These are phyloP conservation scores for Trichoderma oligosporum DNA, from an alignment of 2,329 filamentous ascomycete species.

Conservation along the genomic window DNA sequence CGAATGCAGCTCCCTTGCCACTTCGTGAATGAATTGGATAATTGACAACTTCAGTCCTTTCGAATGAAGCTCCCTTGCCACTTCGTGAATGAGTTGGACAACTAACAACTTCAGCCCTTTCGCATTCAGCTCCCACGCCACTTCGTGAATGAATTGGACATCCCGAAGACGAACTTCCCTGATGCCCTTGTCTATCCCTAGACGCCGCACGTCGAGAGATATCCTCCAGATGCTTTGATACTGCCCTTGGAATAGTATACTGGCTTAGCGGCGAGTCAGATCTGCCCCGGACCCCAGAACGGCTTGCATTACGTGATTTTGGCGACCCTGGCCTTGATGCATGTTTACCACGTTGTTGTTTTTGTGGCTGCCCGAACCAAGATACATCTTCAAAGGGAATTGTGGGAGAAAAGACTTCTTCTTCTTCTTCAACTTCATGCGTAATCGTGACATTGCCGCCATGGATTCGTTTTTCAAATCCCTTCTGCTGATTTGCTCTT, in stretches of 20 bases:
- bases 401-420: constrained; percentile 17
- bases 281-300: constrained; percentile 24
- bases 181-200: constrained; percentile 16
- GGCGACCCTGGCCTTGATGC: constrained; percentile 30
- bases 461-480: constrained; percentile 22
- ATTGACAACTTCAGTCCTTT: no score
- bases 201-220: constrained; percentile 29
- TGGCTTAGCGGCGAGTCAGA: constrained; percentile 24
- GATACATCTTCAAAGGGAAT: constrained; percentile 25
- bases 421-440: not conserved
- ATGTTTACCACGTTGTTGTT: not conserved
- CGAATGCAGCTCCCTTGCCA: no score
- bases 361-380: constrained; percentile 26
- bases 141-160: constrained; percentile 10
- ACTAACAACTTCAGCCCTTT: constrained; percentile 23
- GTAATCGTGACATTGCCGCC: constrained; percentile 22
- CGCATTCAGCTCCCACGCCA: constrained; percentile 5
- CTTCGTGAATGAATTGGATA: no score
- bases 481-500: no score
- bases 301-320: constrained; percentile 38
- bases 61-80: no score
- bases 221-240: constrained; percentile 26
- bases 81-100: constrained; percentile 22
- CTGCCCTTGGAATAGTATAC: constrained; percentile 14
- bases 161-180: constrained; percentile 17